A percentile compares a stretch with the other conserved stretches of the same genome.
phyloP scores from a whole-genome alignment of 2,329 filamentous ascomycete genomes.

The Diaporthe destruens region DNA sequence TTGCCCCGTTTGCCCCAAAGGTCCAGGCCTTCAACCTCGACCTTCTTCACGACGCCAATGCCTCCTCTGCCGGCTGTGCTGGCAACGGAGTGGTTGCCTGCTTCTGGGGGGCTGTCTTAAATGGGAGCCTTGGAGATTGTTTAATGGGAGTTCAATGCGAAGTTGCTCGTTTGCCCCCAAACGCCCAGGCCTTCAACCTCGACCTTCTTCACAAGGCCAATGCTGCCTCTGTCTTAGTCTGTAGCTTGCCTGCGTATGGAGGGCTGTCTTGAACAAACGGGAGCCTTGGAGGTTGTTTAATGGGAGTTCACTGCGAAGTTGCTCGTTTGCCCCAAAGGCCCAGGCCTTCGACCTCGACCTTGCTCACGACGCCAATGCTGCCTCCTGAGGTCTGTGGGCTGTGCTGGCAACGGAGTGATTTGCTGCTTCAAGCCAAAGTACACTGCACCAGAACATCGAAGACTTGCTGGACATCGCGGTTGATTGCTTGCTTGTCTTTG shows the following conservation, averaged over 20 bases:
- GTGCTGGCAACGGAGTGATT: not conserved
- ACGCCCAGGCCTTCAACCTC: not conserved
- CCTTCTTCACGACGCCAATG: not conserved
- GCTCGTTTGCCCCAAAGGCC: no score
- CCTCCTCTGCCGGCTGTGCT: not conserved
- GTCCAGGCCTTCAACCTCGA: not conserved
- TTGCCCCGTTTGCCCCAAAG: no score
- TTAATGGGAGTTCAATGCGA: no score
- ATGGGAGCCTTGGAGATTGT: no score
- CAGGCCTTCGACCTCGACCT: constrained; percentile 1
- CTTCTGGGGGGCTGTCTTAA: no score
- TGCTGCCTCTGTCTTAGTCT: not conserved
- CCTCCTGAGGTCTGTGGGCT: no score
- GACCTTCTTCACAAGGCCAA: not conserved
- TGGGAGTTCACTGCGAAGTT: no score
- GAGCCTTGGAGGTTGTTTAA: no score
- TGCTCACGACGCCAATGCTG: no score
- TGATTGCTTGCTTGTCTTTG: not conserved
- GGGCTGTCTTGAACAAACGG: no score
- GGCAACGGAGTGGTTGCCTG: not conserved
- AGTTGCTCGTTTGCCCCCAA: no score
- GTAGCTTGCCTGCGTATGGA: no score
- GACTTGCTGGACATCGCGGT: not conserved
- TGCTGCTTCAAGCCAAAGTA: constrained; percentile 6
- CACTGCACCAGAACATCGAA: not conserved